Base-by-base conservation (phyloP, 1,284 basidiomycete genomes). In the Sanghuangporus baumii region DNA sequence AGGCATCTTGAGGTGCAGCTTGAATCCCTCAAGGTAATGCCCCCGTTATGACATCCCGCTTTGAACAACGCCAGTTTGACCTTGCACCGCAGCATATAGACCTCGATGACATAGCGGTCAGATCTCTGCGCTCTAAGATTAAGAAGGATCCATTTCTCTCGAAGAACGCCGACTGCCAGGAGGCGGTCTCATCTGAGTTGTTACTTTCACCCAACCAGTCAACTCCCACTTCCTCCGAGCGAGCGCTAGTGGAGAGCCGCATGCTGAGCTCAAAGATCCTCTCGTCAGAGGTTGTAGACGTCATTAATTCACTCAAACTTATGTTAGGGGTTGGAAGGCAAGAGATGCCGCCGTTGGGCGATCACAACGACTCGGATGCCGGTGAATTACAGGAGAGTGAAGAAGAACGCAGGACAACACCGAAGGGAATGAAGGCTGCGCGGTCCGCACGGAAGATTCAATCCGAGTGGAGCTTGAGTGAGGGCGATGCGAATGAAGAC, bases 231-330 rank as follows among this genome's bases (percentile, higher is more conserved):
- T 64, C 68, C 1, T 70, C 79, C 9, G 73, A 80, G 1, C 70
- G 75, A 16, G 79, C 80, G 6, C 91, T 89, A 73, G 83, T 89
- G 1, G 86, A 91, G 68, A 87, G 82, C 62, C 84, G 90, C 34
- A 75, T 96, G 26, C 78, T 90, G 50, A 93, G 91, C 69, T 89
- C 89, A 1, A 94, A 92, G 72, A 74, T 81, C 18, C 77, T 94
- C 11, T 87, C 91, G 0, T 78, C 81, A 12, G 84, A 84, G 66
- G 78, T 93, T 2, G 76, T 76, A 16, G 70, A 71, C 20, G 80
- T 83, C 16, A 71, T 94, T 0, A 76, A 81, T 8, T 77, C 79
- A 63, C 69, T 91, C 8, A 76, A 74, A 66, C 69, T 72, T 23
- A 67, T 83, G 46, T 61, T 87, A 9, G 71, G 79, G 54, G 80